Conservation (phyloP, 1,284 basidiomycete genomes). For the Albatrellus sp. region DNA sequence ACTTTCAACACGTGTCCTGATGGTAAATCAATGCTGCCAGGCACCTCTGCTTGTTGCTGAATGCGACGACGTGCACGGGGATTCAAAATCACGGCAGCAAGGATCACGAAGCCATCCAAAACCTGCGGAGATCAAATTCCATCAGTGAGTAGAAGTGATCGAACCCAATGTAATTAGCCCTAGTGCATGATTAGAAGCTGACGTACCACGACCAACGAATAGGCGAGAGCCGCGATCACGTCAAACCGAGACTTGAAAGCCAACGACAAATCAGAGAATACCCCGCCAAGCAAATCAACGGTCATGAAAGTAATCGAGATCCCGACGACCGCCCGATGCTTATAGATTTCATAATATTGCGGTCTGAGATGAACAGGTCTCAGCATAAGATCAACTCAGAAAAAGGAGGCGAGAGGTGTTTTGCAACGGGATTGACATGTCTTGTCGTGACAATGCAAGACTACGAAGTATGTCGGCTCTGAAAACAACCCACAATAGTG, state of each 20-base stretch:
- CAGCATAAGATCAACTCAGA: not conserved
- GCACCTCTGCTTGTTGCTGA: not conserved
- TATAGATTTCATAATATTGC: constrained; percentile 62
- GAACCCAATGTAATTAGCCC: not conserved
- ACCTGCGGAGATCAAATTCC: constrained; percentile 21
- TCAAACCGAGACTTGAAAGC: constrained; percentile 61
- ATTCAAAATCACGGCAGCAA: constrained; percentile 52
- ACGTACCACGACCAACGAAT: constrained; percentile 45
- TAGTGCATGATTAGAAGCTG: not conserved
- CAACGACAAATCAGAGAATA: constrained; percentile 62
- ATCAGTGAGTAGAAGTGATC: not conserved
- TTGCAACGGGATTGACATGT: not conserved
- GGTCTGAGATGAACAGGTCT: constrained; percentile 18
- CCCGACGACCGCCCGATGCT: constrained; percentile 57
- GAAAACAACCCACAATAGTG: constrained; percentile 34
- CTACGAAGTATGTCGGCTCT: not conserved
- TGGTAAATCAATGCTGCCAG: too few relatives aligned
- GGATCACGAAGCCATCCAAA: constrained; percentile 45
- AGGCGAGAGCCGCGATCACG: constrained; percentile 51
- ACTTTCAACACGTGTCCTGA: too few relatives aligned
- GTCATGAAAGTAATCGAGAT: constrained; percentile 62
- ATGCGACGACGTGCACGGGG: constrained; percentile 21
- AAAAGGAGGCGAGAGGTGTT: not conserved
- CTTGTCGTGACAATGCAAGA: not conserved
- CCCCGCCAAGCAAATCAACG: constrained; percentile 60